Evolutionary conservation across 768 basidiomycete species (phyloP), one percentile per base, ranked within the genome.

Genomic region (Suillus ampliporus): DNA sequence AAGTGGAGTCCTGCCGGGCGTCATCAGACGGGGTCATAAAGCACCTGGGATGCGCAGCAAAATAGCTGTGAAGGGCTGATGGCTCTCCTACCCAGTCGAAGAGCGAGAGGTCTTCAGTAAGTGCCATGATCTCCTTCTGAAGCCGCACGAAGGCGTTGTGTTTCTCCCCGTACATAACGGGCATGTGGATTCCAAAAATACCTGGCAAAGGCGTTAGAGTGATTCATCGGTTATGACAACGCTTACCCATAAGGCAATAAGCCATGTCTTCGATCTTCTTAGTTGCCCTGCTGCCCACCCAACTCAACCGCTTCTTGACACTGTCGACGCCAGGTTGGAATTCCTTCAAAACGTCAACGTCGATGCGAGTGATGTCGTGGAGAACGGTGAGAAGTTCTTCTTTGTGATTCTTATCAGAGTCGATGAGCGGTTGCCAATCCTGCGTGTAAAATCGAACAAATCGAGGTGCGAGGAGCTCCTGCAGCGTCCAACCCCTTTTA

Each of bases 101-200:
- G 34, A 72, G 61, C 8, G 70, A 65, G 21, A 65, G 44, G 21
- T 72, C 71, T 13, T 67, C 70, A 1, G 70, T 68, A 7, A 38
- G 63, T 4, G 60, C 48, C 72, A 72, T 74, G 57, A 72, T 70
- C 50, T 70, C 71, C 59, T 65, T 64, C 60, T 72, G 72, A 43
- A 75, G 68, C 26, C 74, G 66, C 38, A 34, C 52, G 19, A 75
- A 75, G 10, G 74, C 74, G 15, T 66, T 57, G 8, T 58, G 61
- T 31, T 69, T 72, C 38, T 72, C 75, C 35, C 75, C 75, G 46
- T 76, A 75, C 65, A 67, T 63, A 48, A 74, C 68, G 14, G 75
- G 67, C 50, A 75, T 60, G 46, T 68, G 64, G 21, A 73, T 70
- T 37, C 68, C 63, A 34, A 75, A 71, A 50, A 75, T 60, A 15